Base-by-base conservation (phyloP, 768 basidiomycete species). In the Termitomyces bulborhizus region DNA sequence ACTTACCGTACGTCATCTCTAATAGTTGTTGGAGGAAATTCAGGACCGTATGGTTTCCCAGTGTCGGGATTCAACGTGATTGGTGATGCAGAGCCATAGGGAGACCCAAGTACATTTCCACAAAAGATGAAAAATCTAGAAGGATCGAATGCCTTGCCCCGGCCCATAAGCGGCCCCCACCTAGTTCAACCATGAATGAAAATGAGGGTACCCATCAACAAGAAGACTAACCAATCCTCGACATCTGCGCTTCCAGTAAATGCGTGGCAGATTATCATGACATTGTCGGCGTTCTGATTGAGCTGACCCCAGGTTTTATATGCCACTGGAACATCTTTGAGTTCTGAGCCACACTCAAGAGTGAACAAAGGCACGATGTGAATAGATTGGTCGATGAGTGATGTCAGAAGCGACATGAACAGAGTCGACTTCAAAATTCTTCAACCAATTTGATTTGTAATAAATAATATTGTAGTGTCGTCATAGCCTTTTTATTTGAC, bases 251-350 rank as follows among this genome's bases (percentile, higher is more conserved):
- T 94, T 7, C 96, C 97, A 0, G 96, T 98, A 61, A 99, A 87
- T 0, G 97, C 96, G 72, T 99, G 97, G 66, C 96, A 98, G 56
- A 99, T 95, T 62, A 99, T 79, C 93, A 99, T 93, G 57, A 88
- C 93, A 73, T 99, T 98, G 66, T 96, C 88, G 59, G 68, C 78
- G 0, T 71, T 63, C 41, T 79, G 74, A 69, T 97, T 97, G 29
- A 98, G 77, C 52, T 73, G 78, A 0, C 97, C 96, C 96, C 97
- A 98, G 0, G 95, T 96, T 72, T 95, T 96, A 80, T 94, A 98
- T 0, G 92, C 95, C 3, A 98, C 84, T 0, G 94, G 90, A 0
- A 89, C 90, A 6, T 95, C 71, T n/a, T 69, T 75, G 6, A 98
- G 75, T 2, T 73, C 69, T 3, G 74, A 69, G 3, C 93, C 95